Evolutionary conservation across 257 asterid species (phyloP).

Genomic region (Penstemon barbatus): DNA sequence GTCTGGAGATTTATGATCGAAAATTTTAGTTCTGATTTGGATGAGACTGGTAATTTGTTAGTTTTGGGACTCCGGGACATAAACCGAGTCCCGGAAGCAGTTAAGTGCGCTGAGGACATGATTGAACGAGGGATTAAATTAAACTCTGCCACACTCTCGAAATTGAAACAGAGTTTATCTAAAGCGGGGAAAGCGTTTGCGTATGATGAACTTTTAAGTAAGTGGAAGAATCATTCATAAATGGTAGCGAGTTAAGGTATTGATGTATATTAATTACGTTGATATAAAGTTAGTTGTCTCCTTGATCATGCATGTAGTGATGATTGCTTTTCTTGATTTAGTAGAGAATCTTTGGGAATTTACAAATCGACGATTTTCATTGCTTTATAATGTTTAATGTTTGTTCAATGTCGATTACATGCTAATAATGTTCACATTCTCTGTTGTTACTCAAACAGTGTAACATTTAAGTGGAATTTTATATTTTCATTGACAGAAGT

Average conservation of each 20-base stretch:
- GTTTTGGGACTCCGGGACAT: constrained; percentile 54
- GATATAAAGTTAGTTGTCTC: neutral
- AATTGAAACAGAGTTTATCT: constrained; percentile 59
- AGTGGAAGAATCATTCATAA: constrained; percentile 51
- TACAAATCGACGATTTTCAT: neutral
- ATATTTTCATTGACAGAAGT: too few relatives aligned
- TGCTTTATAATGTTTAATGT: neutral
- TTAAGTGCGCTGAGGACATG: constrained; percentile 69
- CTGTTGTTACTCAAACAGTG: neutral
- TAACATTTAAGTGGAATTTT: neutral
- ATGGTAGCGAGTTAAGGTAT: constrained; percentile 11
- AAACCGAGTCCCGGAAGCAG: constrained; percentile 64
- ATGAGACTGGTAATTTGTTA: constrained; percentile 65
- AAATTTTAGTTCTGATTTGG: constrained; percentile 57
- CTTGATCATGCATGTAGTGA: constrained; percentile 6
- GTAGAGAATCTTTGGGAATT: constrained; percentile 7
- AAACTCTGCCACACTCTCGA: constrained; percentile 57
- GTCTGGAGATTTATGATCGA: constrained; percentile 69
- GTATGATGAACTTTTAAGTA: constrained; percentile 61
- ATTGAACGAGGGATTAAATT: constrained; percentile 62
- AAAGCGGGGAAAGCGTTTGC: constrained; percentile 45
- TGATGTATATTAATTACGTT: constrained; percentile 1
- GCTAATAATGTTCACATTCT: neutral
- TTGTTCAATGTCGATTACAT: constrained; percentile 5
- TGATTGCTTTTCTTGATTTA: neutral